A percentile compares a stretch with the other conserved stretches of the same genome.
These are phyloP conservation scores for Boletus hoseneyae DNA, from an alignment of 1,284 basidiomycete genomes.

Conservation along the genomic window DNA sequence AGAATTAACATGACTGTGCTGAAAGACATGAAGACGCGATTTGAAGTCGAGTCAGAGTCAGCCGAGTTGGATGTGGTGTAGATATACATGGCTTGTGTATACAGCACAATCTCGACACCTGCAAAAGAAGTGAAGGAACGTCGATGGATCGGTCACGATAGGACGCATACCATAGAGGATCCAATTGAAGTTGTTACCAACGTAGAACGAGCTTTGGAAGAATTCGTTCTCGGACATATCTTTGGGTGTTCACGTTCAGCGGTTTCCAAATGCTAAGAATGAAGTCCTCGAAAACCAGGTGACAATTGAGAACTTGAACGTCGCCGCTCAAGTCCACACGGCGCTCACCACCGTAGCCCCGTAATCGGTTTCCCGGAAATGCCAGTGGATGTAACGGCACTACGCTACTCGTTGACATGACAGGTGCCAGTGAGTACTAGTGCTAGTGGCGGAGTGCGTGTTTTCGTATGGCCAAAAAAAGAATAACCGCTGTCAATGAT, in stretches of 20 bases:
- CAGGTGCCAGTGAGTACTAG: too few relatives aligned
- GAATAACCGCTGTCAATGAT: too few relatives aligned
- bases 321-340: too few relatives aligned
- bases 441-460: too few relatives aligned
- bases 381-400: too few relatives aligned
- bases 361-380: too few relatives aligned
- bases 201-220: constrained; percentile 16
- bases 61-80: not conserved
- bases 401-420: not conserved
- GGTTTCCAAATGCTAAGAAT: not conserved
- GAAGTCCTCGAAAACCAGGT: too few relatives aligned
- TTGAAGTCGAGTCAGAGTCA: too few relatives aligned
- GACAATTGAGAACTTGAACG: too few relatives aligned
- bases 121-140: not conserved
- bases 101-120: constrained; percentile 15
- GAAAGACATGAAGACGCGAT: constrained; percentile 7
- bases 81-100: constrained; percentile 6
- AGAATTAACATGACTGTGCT: constrained; percentile 6
- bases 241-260: not conserved
- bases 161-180: constrained; percentile 15
- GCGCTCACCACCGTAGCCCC: too few relatives aligned
- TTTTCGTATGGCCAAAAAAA: too few relatives aligned
- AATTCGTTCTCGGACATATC: constrained; percentile 6
- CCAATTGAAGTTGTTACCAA: constrained; percentile 13
- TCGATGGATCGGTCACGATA: not conserved